phyloP scores from a whole-genome alignment of 352 stramenopile genomes.

The Globisporangium paddicum region DNA sequence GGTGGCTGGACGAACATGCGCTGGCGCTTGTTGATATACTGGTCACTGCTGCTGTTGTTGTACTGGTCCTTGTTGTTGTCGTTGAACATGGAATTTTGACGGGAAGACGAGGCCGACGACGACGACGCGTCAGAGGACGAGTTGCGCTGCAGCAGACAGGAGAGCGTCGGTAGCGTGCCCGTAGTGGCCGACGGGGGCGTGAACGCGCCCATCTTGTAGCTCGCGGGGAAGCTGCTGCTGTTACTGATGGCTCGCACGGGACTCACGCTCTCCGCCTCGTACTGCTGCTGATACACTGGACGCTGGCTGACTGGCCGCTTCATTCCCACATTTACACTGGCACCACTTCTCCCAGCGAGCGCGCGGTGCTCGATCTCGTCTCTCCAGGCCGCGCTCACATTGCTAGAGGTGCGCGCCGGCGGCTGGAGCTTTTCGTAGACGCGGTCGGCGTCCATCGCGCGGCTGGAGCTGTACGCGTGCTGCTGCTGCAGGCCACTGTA shows the following conservation, averaged over 20 bases:
- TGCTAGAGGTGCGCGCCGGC: neutral
- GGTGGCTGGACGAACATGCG: slow-evolving; percentile 8
- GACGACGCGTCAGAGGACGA: neutral
- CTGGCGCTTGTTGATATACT: slow-evolving; percentile 9
- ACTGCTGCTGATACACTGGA: neutral
- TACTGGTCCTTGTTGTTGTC: neutral
- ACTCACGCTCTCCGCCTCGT: neutral
- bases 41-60: neutral
- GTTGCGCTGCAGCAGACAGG: slow-evolving; percentile 15
- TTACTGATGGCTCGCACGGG: too few species aligned
- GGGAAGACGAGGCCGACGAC: neutral
- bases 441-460: slow-evolving; percentile 6
- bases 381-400: slow-evolving; percentile 4
- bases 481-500: neutral
- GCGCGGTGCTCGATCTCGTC: slow-evolving; percentile 9
- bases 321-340: neutral
- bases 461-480: neutral
- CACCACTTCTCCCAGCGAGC: too few species aligned
- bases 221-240: neutral
- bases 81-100: neutral
- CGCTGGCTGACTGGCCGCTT: slow-evolving; percentile 7
- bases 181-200: neutral
- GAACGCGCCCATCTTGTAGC: neutral
- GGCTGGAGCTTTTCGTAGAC: slow-evolving; percentile 11
- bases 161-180: slow-evolving; percentile 11